Base-by-base conservation (phyloP, 2,329 filamentous ascomycete species). In the Penicillium nordicum region DNA sequence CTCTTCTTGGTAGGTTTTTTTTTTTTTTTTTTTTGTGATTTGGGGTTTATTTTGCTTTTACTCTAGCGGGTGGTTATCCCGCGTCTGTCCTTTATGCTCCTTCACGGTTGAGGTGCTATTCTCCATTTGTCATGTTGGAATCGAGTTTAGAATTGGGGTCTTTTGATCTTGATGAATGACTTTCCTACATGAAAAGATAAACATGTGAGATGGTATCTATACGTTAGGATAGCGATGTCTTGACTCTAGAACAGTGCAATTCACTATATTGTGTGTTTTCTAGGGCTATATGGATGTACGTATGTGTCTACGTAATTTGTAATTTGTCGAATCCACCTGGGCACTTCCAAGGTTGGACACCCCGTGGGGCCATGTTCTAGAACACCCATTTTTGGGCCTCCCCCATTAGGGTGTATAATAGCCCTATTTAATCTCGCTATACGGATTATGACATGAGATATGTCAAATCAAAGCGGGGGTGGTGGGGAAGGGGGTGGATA, bases 1-100 rank as follows among this genome's bases (percentile, higher is more conserved):
- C 43, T 63, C 47, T 59, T 59, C 44, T 63, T 63, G 57, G 55
- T 49, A 61, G 43, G 58, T 50, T 54, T 51, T 27, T n/a, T 57
- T 21, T 27, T 27, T n/a, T 18, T 8, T 27, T 27, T 2, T 48
- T 50, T 36, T 21, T 57, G 52, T 53, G 37, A 45, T 50, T 52
- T 61, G 60, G 56, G 54, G 52, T 42, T 34, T 12, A 42, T 14
- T 45, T 45, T 40, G 41, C 29, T 53, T 52, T 52, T 52, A 21
- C 23, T 55, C 32, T 34, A 53, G 59, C 46, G 59, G 62, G 48
- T 53, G 43, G 48, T 61, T 58, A 42, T 21, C 55, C 60, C 43
- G 53, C 27, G 40, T 53, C 37, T 44, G 54, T 58, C 36, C 34
- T 47, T 53, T 62, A 40, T 59, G 25, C 21, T 61, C 32, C 25